Conservation (phyloP, 257 asterid species). For the Catharanthus roseus region DNA sequence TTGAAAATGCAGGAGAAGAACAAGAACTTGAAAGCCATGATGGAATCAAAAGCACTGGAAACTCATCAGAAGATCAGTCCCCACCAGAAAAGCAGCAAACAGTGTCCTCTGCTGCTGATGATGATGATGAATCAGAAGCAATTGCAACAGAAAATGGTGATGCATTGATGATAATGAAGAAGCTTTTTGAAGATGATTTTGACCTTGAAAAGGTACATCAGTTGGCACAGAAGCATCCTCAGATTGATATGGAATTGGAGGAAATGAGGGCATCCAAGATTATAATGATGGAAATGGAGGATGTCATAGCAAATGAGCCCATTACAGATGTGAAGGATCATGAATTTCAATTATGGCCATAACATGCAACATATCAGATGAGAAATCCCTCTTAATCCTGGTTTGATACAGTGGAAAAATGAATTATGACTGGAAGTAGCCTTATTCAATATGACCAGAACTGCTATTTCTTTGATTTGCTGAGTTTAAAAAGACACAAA, state of each 20-base stretch:
- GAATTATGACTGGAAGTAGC: neutral
- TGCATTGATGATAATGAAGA: neutral
- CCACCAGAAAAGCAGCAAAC: neutral
- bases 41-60: constrained; percentile 3
- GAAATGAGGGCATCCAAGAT: constrained; percentile 17
- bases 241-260: constrained; percentile 19
- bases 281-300: constrained; percentile 20
- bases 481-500: neutral
- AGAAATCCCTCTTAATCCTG: neutral
- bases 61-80: neutral
- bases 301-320: constrained; percentile 20
- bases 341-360: constrained; percentile 21
- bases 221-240: constrained; percentile 6
- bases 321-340: constrained; percentile 16
- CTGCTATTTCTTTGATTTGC: neutral
- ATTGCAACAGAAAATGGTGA: neutral
- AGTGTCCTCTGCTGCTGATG: neutral
- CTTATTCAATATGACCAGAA: neutral
- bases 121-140: neutral
- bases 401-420: no score
- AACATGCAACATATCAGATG: neutral
- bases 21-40: constrained; percentile 5
- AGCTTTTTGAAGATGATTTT: constrained; percentile 8
- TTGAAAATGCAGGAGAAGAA: neutral
- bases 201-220: constrained; percentile 11